Conservation (phyloP, 2,329 filamentous ascomycete species). For the Drechslerella coelobrocha region DNA sequence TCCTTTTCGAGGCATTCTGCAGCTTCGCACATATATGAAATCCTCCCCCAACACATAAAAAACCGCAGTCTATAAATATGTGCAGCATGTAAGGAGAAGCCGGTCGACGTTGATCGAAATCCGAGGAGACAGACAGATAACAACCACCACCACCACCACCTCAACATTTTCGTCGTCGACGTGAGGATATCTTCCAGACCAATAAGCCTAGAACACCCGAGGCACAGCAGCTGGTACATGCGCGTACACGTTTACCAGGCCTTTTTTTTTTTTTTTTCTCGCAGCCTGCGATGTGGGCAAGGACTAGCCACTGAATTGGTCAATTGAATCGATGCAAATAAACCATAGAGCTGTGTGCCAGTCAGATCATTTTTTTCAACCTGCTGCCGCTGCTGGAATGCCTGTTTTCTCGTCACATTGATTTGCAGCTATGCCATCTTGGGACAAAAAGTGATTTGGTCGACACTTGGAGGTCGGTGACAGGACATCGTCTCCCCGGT, state of each 20-base stretch:
- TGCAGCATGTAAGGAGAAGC: slow-evolving; percentile 38
- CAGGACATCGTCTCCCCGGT: slow-evolving; percentile 50
- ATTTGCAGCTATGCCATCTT: slow-evolving; percentile 48
- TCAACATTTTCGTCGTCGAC: background rate
- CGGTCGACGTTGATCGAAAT: slow-evolving; percentile 21
- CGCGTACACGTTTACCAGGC: slow-evolving; percentile 48
- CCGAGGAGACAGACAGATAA: slow-evolving; percentile 2
- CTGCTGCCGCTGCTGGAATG: slow-evolving; percentile 38
- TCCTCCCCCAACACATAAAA: slow-evolving; percentile 44
- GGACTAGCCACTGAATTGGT: slow-evolving; percentile 26
- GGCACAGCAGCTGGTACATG: slow-evolving; percentile 15
- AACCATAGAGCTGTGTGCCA: background rate
- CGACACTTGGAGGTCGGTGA: slow-evolving; percentile 47
- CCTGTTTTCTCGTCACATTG: slow-evolving; percentile 49
- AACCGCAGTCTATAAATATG: slow-evolving; percentile 45
- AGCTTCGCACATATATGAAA: slow-evolving; percentile 13
- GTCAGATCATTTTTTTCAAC: background rate
- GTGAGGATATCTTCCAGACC: background rate
- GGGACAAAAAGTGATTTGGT: slow-evolving; percentile 48
- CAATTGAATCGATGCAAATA: slow-evolving; percentile 44
- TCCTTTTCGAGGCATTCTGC: slow-evolving; percentile 27
- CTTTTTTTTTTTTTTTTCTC: slow-evolving; percentile 13
- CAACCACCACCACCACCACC: background rate
- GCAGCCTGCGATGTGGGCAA: slow-evolving; percentile 16
- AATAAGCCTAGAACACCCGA: background rate